Conservation (phyloP, 768 basidiomycete species). For the Lactarius vividus region DNA sequence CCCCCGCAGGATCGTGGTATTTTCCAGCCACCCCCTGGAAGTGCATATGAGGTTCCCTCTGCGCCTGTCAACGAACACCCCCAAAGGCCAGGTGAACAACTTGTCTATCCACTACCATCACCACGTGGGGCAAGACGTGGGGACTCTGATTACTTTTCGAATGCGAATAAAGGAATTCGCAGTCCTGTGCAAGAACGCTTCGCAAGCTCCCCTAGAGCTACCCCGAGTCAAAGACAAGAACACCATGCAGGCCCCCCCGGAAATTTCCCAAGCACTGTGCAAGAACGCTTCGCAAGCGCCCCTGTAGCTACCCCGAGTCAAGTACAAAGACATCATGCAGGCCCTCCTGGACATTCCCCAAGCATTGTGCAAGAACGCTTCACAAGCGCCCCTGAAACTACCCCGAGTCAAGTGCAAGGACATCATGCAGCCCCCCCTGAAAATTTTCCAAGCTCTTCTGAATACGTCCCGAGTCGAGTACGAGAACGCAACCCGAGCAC, state of each 20-base stretch:
- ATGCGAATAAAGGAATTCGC: neutral
- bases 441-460: too few species aligned
- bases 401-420: neutral
- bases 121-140: constrained; percentile 11
- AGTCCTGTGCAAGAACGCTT: constrained; percentile 11
- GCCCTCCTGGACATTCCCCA: neutral
- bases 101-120: constrained; percentile 7
- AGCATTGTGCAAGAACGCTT: constrained; percentile 3
- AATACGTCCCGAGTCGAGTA: too few species aligned
- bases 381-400: neutral
- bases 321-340: neutral
- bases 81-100: constrained; percentile 2
- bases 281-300: neutral
- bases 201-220: neutral
- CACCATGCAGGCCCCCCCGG: neutral
- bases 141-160: constrained; percentile 1
- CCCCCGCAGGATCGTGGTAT: neutral
- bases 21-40: constrained; percentile 6
- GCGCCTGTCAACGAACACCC: constrained; percentile 1
- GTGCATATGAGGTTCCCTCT: neutral
- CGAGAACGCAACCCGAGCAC: constrained; percentile 7
- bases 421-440: too few species aligned
- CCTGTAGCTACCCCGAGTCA: neutral
- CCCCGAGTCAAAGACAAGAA: neutral
- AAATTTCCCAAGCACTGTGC: neutral